phyloP scores from a whole-genome alignment of 129 eudicot species.

The Smallanthus sonchifolius region DNA sequence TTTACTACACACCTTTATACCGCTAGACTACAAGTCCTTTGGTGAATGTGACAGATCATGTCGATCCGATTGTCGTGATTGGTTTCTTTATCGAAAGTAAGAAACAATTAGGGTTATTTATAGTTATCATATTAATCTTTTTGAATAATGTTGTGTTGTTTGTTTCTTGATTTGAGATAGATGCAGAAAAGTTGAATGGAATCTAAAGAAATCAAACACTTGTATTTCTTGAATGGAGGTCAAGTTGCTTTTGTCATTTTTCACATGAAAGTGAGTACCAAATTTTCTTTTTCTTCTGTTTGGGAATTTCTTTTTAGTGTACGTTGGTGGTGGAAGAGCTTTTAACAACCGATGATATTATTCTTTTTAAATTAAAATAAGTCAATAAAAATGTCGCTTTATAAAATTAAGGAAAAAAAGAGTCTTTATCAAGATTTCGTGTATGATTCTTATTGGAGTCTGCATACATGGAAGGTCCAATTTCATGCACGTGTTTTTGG shows the following conservation, averaged over 20 bases:
- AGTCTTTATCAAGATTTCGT: neutral
- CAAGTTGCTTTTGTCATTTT: constrained; percentile 45
- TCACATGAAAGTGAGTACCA: constrained; percentile 34
- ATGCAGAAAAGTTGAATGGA: constrained; percentile 48
- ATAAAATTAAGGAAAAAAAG: constrained; percentile 7
- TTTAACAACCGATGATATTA: constrained; percentile 10
- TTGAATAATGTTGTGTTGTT: constrained; percentile 34
- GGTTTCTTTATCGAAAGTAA: constrained; percentile 21
- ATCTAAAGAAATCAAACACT: constrained; percentile 41
- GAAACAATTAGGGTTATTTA: constrained; percentile 33
- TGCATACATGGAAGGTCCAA: too few species aligned
- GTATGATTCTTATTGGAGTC: too few species aligned
- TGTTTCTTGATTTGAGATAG: constrained; percentile 36
- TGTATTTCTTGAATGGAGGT: constrained; percentile 25
- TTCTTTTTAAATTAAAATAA: neutral
- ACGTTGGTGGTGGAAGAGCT: constrained; percentile 1
- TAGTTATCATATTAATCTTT: constrained; percentile 29
- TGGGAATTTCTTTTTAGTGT: constrained; percentile 1
- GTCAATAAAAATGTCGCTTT: constrained; percentile 7
- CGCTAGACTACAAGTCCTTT: too few species aligned
- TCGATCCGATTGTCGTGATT: constrained; percentile 6
- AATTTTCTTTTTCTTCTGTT: neutral
- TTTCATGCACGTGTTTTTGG: too few species aligned
- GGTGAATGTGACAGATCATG: neutral
- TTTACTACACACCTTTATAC: too few species aligned